These are phyloP conservation scores for Sphenostylis stenocarpa DNA, from an alignment of 306 rosid species.

Conservation along the genomic window DNA sequence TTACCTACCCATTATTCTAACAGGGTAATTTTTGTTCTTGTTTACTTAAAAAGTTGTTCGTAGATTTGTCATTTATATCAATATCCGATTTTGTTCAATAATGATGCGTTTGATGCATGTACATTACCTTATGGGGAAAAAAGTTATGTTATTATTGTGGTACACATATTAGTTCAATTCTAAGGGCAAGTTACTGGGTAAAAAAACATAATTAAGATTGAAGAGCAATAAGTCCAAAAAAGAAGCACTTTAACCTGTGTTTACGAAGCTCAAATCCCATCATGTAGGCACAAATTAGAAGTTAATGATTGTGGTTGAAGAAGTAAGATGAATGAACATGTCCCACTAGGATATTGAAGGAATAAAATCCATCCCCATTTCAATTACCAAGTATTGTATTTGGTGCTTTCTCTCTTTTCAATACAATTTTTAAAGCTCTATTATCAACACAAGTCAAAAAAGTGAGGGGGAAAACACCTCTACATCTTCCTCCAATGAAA, in stretches of 20 bases:
- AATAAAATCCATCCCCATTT: conserved; percentile 39
- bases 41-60: neutral
- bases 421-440: conserved; percentile 44
- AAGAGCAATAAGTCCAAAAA: conserved; percentile 20
- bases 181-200: neutral
- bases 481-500: conserved; percentile 39
- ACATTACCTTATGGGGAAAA: neutral
- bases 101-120: neutral
- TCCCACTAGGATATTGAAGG: conserved; percentile 48
- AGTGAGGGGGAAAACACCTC: conserved; percentile 41
- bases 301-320: conserved; percentile 42
- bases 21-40: neutral
- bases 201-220: no score
- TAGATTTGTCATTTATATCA: neutral
- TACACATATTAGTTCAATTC: neutral
- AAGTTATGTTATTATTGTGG: neutral
- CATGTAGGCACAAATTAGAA: conserved; percentile 26
- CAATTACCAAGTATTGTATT: conserved; percentile 40
- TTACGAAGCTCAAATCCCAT: conserved; percentile 38
- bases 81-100: neutral
- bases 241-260: conserved; percentile 30
- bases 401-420: conserved; percentile 37
- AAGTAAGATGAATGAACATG: conserved; percentile 41
- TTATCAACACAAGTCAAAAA: conserved; percentile 68
- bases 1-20: neutral